Evolutionary conservation across 1,284 basidiomycete genomes (phyloP).

Genomic region (Spongispora temasekensis): DNA sequence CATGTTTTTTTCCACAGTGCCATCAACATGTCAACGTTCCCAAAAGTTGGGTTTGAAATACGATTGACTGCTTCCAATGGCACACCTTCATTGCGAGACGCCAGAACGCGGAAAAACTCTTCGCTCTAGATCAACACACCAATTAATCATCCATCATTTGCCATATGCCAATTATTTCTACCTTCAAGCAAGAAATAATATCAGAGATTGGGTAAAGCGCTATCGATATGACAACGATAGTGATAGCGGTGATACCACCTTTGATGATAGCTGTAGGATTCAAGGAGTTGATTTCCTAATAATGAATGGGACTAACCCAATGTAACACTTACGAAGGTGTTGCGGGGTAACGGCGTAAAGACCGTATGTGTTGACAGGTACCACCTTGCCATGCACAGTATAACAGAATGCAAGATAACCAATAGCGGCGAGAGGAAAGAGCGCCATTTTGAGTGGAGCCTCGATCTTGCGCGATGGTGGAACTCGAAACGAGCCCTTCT

Average conservation of each 20-base stretch:
- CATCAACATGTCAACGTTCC: slow-evolving; percentile 13
- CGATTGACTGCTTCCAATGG: slow-evolving; percentile 25
- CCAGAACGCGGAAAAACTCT: slow-evolving; percentile 31
- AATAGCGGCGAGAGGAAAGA: slow-evolving; percentile 29
- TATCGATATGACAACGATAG: slow-evolving; percentile 30
- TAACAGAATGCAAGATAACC: slow-evolving; percentile 33
- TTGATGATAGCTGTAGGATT: slow-evolving; percentile 23
- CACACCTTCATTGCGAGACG: slow-evolving; percentile 18
- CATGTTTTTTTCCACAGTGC: slow-evolving; percentile 20
- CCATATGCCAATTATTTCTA: slow-evolving; percentile 2
- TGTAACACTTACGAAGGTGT: slow-evolving; percentile 20
- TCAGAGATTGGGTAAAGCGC: slow-evolving; percentile 25
- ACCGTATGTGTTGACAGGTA: slow-evolving; percentile 27
- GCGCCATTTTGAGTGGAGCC: slow-evolving; percentile 16
- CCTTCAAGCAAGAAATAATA: slow-evolving; percentile 23
- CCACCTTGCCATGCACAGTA: slow-evolving; percentile 22
- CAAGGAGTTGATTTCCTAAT: not conserved
- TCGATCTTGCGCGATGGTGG: slow-evolving; percentile 10
- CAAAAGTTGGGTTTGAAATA: slow-evolving; percentile 30
- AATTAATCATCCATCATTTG: too few relatives aligned
- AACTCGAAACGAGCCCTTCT: not conserved
- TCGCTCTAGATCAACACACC: slow-evolving; percentile 21
- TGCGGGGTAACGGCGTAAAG: slow-evolving; percentile 15
- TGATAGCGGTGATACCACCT: slow-evolving; percentile 31
- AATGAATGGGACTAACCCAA: not conserved